Percentiles rank a stretch among this genome's conserved stretches.
Conservation (phyloP, 179 eudicot genomes). For the Monotropa hypopitys region DNA sequence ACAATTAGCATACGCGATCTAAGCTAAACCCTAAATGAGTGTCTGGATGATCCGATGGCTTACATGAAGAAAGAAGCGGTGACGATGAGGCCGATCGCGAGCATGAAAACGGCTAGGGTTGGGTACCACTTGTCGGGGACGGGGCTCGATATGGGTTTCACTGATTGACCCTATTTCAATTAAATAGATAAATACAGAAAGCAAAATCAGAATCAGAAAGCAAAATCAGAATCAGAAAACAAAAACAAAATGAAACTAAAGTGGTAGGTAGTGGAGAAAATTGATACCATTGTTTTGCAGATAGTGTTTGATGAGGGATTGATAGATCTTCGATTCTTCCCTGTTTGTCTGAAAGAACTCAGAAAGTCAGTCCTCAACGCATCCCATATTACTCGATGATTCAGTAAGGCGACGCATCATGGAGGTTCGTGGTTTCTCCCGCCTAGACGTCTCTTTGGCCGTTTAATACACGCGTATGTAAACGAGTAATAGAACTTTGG, state of each 20-base stretch:
- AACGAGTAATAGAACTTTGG: not conserved
- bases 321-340: conserved; percentile 4
- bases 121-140: conserved; percentile 60
- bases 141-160: conserved; percentile 62
- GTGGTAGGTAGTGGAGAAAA: not conserved
- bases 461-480: not conserved
- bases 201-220: not conserved
- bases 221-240: not conserved
- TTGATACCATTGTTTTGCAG: conserved; percentile 7
- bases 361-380: not conserved
- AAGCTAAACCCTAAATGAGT: not conserved
- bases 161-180: conserved; percentile 30
- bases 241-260: not conserved
- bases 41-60: conserved; percentile 12
- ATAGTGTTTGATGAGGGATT: not conserved
- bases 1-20: not conserved
- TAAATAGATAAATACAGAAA: not conserved
- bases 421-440: not conserved
- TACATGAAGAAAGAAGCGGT: conserved; percentile 85
- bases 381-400: not conserved
- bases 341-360: not conserved
- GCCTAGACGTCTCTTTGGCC: not conserved
- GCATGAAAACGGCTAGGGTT: conserved; percentile 57
- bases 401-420: not conserved
- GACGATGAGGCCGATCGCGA: conserved; percentile 51